phyloP scores from a whole-genome alignment of 1,284 basidiomycete genomes.

The Anthracocystis setariae region DNA sequence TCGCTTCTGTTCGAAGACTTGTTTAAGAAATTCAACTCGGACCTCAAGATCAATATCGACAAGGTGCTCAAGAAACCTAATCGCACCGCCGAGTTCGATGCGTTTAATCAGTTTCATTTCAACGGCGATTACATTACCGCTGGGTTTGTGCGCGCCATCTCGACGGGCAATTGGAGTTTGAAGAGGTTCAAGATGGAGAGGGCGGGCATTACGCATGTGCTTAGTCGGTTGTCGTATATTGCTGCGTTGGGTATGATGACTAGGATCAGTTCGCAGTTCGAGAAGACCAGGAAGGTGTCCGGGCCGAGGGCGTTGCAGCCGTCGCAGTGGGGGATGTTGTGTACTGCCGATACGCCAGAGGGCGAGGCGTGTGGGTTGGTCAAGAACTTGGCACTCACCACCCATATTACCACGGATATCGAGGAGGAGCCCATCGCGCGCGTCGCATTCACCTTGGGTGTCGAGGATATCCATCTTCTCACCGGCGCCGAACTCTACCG shows the following conservation, averaged over 20 bases:
- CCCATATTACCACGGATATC: constrained; percentile 99
- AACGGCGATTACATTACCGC: constrained; percentile 87
- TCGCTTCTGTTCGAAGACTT: constrained; percentile 95
- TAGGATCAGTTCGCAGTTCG: constrained; percentile 96
- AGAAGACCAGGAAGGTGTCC: constrained; percentile 98
- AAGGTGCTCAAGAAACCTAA: constrained; percentile 97
- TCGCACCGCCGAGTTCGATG: constrained; percentile 93
- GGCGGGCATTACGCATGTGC: constrained; percentile 98
- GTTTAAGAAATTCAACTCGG: constrained; percentile 98
- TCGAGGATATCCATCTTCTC: constrained; percentile 92
- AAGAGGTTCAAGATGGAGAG: constrained; percentile 99
- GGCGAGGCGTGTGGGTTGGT: constrained; percentile 99
- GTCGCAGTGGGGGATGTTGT: constrained; percentile 99
- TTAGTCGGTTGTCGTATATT: constrained; percentile 94
- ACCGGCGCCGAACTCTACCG: constrained; percentile 97
- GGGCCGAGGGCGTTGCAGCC: constrained; percentile 97
- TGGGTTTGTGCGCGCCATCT: constrained; percentile 96
- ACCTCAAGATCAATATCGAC: constrained; percentile 95
- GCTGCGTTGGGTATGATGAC: constrained; percentile 99
- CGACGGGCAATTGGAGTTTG: constrained; percentile 98
- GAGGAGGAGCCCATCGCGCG: constrained; percentile 93
- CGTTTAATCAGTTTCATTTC: constrained; percentile 91
- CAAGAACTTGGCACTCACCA: constrained; percentile 99
- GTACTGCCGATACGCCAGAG: constrained; percentile 98
- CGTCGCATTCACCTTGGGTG: constrained; percentile 90